These are phyloP conservation scores for Aspergillus aculeatinus DNA, from an alignment of 2,329 filamentous ascomycete genomes.

Conservation along the genomic window DNA sequence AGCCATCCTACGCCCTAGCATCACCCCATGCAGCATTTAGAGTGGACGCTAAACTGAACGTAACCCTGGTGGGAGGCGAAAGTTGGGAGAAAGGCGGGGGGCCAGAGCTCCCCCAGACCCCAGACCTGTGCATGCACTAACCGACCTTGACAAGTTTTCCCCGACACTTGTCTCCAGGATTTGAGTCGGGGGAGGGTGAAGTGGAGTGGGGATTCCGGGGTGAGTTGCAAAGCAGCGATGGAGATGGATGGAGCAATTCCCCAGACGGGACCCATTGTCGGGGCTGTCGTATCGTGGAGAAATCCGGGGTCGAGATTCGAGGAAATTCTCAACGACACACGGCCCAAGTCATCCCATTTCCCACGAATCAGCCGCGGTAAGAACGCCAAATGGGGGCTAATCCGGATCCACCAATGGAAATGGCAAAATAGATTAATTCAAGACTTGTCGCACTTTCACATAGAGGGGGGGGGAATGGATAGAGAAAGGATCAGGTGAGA, in stretches of 20 bases:
- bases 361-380: conserved; percentile 30
- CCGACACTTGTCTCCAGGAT: conserved; percentile 15
- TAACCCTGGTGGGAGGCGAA: conserved; percentile 1
- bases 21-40: not conserved
- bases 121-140: conserved; percentile 16
- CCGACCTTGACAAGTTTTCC: conserved; percentile 17
- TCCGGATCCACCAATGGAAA: conserved; percentile 33
- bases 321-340: conserved; percentile 28
- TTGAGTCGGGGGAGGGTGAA: conserved; percentile 11
- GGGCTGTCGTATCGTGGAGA: conserved; percentile 19
- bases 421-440: not conserved
- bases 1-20: conserved; percentile 8
- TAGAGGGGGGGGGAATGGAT: not conserved
- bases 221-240: conserved; percentile 7
- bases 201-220: conserved; percentile 26
- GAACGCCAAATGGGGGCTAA: conserved; percentile 15
- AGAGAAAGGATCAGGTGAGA: not conserved
- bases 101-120: conserved; percentile 18
- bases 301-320: conserved; percentile 31
- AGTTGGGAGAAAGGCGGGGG: conserved; percentile 10
- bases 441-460: conserved; percentile 2
- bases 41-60: conserved; percentile 12
- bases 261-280: conserved; percentile 1
- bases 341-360: conserved; percentile 19
- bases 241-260: conserved; percentile 9